A percentile compares a stretch with the other conserved stretches of the same genome.
These are phyloP conservation scores for Rhizopogon salebrosus DNA, from an alignment of 768 basidiomycete species.

Conservation along the genomic window DNA sequence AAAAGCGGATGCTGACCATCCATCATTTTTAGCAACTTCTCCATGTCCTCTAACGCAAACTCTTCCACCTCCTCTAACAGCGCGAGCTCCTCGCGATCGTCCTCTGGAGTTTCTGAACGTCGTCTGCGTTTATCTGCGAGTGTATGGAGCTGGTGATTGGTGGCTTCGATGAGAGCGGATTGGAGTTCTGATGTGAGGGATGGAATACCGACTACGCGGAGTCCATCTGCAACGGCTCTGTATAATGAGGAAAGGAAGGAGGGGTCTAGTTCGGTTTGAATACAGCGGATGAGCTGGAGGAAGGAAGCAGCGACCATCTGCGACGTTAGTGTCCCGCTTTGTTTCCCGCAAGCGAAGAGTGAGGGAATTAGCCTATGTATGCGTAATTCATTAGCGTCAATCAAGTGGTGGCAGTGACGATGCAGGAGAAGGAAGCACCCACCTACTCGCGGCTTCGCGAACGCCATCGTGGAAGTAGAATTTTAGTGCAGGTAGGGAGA, in stretches of 20 bases:
- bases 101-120: slow-evolving; percentile 40
- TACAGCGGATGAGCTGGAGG: slow-evolving; percentile 56
- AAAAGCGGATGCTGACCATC: slow-evolving; percentile 60
- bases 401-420: neutral
- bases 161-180: slow-evolving; percentile 57
- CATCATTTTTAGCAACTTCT: slow-evolving; percentile 50
- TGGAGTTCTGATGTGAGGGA: slow-evolving; percentile 51
- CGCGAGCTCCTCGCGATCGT: slow-evolving; percentile 66
- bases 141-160: slow-evolving; percentile 62
- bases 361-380: slow-evolving; percentile 61
- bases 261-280: slow-evolving; percentile 64
- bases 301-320: slow-evolving; percentile 69
- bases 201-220: slow-evolving; percentile 53
- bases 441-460: slow-evolving; percentile 73
- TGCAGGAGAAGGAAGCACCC: slow-evolving; percentile 18
- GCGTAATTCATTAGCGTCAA: neutral
- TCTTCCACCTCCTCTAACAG: slow-evolving; percentile 81
- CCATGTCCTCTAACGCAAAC: slow-evolving; percentile 78
- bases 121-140: slow-evolving; percentile 65
- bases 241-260: slow-evolving; percentile 77
- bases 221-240: slow-evolving; percentile 59
- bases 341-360: slow-evolving; percentile 63
- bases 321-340: slow-evolving; percentile 55
- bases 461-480: slow-evolving; percentile 88
- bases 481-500: slow-evolving; percentile 62